Conservation (phyloP, 805 yeast genomes). For the Candida endomychidarum region DNA sequence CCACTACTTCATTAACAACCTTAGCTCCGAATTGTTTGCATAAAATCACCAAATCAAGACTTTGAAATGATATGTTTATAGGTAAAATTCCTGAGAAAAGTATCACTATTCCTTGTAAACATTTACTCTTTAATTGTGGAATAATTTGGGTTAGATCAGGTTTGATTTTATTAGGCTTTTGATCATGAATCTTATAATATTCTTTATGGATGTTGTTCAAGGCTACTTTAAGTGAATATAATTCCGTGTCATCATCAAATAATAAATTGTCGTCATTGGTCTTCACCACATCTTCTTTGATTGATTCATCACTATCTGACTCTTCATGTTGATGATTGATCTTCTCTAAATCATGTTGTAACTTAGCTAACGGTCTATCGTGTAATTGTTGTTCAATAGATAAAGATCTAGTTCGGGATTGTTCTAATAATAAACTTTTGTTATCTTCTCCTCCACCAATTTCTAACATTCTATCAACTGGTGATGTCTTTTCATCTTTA, state of each 20-base stretch:
- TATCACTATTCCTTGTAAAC: constrained; percentile 66
- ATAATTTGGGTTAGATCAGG: constrained; percentile 73
- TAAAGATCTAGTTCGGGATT: constrained; percentile 63
- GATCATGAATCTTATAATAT: constrained; percentile 58
- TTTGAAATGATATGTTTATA: constrained; percentile 65
- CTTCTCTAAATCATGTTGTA: constrained; percentile 71
- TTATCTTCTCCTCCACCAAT: constrained; percentile 53
- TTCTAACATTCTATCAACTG: constrained; percentile 50
- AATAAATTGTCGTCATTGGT: constrained; percentile 49
- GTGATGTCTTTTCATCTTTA: constrained; percentile 23
- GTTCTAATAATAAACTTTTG: constrained; percentile 48
- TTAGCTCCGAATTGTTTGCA: constrained; percentile 87
- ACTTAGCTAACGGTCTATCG: constrained; percentile 80
- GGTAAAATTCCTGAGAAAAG: constrained; percentile 91
- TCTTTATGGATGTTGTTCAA: constrained; percentile 62
- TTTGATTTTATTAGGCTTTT: constrained; percentile 22
- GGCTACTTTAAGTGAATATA: constrained; percentile 60
- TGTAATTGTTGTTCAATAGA: constrained; percentile 76
- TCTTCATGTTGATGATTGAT: constrained; percentile 33
- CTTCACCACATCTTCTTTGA: constrained; percentile 12
- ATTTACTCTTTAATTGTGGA: constrained; percentile 68
- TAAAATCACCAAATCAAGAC: constrained; percentile 91
- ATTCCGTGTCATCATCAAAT: constrained; percentile 79
- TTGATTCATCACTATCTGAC: constrained; percentile 20
- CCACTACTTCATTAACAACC: constrained; percentile 68